Evolutionary conservation across 495 filamentous ascomycete genomes (phyloP).

Genomic region (Halenospora varia): DNA sequence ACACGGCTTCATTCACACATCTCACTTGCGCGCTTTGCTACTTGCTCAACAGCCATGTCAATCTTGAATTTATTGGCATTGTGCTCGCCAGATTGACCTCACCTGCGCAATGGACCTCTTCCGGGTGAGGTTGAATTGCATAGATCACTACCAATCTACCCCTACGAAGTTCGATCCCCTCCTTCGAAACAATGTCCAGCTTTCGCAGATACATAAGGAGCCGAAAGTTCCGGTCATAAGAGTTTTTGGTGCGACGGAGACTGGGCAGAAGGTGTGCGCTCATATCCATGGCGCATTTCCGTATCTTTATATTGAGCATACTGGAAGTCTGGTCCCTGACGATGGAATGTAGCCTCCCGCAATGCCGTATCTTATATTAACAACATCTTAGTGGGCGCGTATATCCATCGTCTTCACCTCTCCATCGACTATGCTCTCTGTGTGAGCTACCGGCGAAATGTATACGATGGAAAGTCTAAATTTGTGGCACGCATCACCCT

Average conservation of each 20-base stretch:
- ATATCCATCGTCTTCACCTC: constrained; percentile 66
- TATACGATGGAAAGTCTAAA: constrained; percentile 57
- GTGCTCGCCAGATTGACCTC: constrained; percentile 3
- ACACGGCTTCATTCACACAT: background rate
- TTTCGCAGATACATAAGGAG: constrained; percentile 47
- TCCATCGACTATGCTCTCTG: constrained; percentile 85
- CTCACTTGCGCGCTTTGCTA: background rate
- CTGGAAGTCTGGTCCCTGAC: constrained; percentile 59
- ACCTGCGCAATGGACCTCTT: constrained; percentile 55
- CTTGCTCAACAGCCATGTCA: background rate
- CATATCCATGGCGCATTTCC: constrained; percentile 96
- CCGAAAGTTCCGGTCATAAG: constrained; percentile 83
- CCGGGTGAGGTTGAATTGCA: constrained; percentile 86
- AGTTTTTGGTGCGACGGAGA: constrained; percentile 90
- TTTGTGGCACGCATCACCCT: constrained; percentile 89
- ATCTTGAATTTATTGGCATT: background rate
- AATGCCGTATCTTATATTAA: background rate
- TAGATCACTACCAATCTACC: constrained; percentile 83
- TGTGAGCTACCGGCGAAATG: constrained; percentile 73
- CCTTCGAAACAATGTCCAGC: constrained; percentile 54
- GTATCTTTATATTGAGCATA: constrained; percentile 89
- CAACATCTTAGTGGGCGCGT: constrained; percentile 54
- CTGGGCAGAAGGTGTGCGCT: constrained; percentile 92
- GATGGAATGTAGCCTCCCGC: constrained; percentile 47
- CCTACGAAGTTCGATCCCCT: constrained; percentile 80